Evolutionary conservation across 768 basidiomycete genomes (phyloP).

Genomic region (Ramaria rubella): DNA sequence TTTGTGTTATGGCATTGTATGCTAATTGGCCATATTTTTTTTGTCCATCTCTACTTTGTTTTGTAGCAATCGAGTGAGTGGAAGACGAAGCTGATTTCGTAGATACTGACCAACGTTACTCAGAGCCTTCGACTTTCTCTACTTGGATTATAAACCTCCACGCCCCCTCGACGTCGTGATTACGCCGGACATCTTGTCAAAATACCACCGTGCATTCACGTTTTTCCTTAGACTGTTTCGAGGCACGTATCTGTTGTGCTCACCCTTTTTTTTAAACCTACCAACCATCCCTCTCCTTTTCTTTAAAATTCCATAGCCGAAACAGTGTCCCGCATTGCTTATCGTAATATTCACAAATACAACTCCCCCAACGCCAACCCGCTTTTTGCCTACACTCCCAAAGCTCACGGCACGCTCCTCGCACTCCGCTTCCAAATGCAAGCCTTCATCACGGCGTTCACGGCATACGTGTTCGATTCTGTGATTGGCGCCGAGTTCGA

Average conservation of each 20-base stretch:
- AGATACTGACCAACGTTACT: not conserved
- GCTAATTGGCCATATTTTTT: no score
- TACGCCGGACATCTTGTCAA: slow-evolving; percentile 62
- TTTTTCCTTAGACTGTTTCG: slow-evolving; percentile 73
- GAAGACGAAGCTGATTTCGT: not conserved
- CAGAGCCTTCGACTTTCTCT: slow-evolving; percentile 84
- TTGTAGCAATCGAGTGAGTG: slow-evolving; percentile 44
- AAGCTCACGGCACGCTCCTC: slow-evolving; percentile 36
- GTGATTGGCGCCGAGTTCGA: slow-evolving; percentile 76
- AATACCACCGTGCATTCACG: slow-evolving; percentile 80
- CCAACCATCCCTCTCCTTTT: slow-evolving; percentile 9
- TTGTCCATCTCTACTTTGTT: no score
- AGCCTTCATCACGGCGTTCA: slow-evolving; percentile 60
- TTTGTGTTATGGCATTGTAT: no score
- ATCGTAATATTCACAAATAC: slow-evolving; percentile 49
- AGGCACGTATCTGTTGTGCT: slow-evolving; percentile 41
- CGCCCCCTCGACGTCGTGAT: slow-evolving; percentile 69
- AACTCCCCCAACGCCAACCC: slow-evolving; percentile 13
- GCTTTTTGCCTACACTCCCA: slow-evolving; percentile 27
- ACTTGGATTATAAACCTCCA: slow-evolving; percentile 87
- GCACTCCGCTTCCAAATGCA: slow-evolving; percentile 72
- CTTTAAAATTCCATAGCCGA: slow-evolving; percentile 42
- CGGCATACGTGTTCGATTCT: slow-evolving; percentile 70
- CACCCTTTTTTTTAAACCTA: slow-evolving; percentile 15
- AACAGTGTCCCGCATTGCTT: slow-evolving; percentile 56